Evolutionary conservation across 495 filamentous ascomycete genomes (phyloP).

Genomic region (Penicillium subrubescens): DNA sequence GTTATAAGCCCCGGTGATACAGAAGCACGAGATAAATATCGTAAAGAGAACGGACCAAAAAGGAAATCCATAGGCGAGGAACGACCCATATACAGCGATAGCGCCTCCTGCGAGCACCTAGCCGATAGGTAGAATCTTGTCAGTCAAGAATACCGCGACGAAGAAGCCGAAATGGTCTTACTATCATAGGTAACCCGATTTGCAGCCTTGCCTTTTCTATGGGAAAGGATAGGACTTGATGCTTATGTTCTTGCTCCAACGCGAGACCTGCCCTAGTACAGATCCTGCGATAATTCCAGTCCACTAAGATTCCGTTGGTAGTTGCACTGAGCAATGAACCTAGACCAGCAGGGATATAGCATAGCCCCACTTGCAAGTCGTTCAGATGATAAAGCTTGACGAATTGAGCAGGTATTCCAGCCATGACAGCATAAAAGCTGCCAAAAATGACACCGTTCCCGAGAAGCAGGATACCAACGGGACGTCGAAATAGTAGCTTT

Average conservation of each 20-base stretch:
- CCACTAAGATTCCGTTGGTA: constrained; percentile 72
- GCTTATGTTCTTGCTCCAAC: constrained; percentile 43
- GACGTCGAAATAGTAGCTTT: constrained; percentile 55
- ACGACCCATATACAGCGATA: constrained; percentile 20
- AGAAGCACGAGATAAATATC: constrained; percentile 54
- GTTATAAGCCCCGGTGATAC: constrained; percentile 57
- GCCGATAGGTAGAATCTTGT: background rate
- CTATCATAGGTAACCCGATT: constrained; percentile 39
- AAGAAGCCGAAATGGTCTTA: constrained; percentile 1
- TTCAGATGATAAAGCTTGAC: constrained; percentile 30
- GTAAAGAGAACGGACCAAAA: constrained; percentile 53
- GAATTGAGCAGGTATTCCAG: constrained; percentile 36
- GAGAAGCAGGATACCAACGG: constrained; percentile 54
- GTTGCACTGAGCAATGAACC: constrained; percentile 72
- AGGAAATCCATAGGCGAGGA: constrained; percentile 28
- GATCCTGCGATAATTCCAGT: constrained; percentile 50
- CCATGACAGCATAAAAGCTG: constrained; percentile 40
- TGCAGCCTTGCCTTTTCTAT: constrained; percentile 48
- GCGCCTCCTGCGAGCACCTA: constrained; percentile 23
- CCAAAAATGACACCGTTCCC: constrained; percentile 42
- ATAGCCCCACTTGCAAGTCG: constrained; percentile 40
- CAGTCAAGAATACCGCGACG: background rate
- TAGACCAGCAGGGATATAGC: constrained; percentile 38
- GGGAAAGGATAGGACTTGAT: constrained; percentile 41
- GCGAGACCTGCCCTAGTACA: constrained; percentile 27